Base-by-base conservation (phyloP, 2,329 filamentous ascomycete genomes). In the Mariannaea sp. region DNA sequence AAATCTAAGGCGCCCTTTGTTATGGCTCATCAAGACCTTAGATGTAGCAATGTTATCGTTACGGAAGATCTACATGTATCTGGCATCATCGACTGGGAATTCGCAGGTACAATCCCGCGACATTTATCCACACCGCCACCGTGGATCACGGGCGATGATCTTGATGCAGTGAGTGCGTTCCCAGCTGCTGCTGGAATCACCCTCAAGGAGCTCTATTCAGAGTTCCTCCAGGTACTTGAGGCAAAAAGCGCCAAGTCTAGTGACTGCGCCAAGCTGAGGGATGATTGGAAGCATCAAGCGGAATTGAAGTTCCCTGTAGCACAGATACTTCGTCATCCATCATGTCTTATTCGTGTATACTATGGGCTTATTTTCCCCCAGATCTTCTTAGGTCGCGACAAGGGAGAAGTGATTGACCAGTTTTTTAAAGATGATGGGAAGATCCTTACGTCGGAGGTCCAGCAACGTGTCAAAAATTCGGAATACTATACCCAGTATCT, bases 21-120 rank as follows among this genome's bases (percentile, higher is more conserved):
- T 7, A 7, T 62, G 9, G 26, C 55, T 7, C 60, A 61, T 42
- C 40, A 35, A 3, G 60, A 63, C 32, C 35, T 61, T n/a, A 43
- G 55, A 40, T 55, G 50, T 32, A 33, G 56, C 17, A 69, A 68
- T 40, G 60, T 65, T 4, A 62, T 68, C 26, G 48, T 68, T 30
- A 45, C 59, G 19, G 55, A 64, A 26, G 36, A 64, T 9, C 62
- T 62, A 26, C 43, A 53, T n/a, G 57, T 67, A n/a, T 55, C 48
- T 2, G 58, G 54, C 26, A 47, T 68, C 38, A 57, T 69, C 20
- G 66, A 68, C 41, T 67, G 65, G 65, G 63, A 68, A 47, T 59
- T 56, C 26, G 26, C 56, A 3, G 29, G 54, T 22, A 58, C 52
- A 16, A 44, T 61, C 19, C 60, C 60, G 2, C 54, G 27, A 13